Evolutionary conservation across 352 stramenopile genomes (phyloP).

Genomic region (Phytophthora vignae): DNA sequence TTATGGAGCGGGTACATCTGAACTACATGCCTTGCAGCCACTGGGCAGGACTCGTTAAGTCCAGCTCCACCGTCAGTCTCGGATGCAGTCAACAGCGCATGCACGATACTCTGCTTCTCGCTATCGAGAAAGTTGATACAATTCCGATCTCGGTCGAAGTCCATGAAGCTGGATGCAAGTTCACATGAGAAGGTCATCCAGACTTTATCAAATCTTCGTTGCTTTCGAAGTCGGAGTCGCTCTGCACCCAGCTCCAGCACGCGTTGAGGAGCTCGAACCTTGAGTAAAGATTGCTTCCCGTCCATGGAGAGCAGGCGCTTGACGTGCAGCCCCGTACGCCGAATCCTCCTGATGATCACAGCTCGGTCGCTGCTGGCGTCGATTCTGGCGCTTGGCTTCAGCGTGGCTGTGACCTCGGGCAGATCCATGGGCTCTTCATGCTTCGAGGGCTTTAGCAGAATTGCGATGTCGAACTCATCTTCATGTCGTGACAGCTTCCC

Average conservation of each 20-base stretch:
- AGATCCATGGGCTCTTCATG: constrained; percentile 67
- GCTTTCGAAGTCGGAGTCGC: constrained; percentile 70
- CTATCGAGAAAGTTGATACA: constrained; percentile 77
- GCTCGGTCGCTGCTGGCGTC: constrained; percentile 32
- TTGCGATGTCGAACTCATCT: constrained; percentile 87
- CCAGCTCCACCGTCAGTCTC: constrained; percentile 60
- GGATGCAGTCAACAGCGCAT: constrained; percentile 61
- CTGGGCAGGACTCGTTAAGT: constrained; percentile 73
- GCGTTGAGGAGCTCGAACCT: constrained; percentile 72
- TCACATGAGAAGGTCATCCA: constrained; percentile 85
- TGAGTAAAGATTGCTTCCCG: constrained; percentile 78
- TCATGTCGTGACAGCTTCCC: constrained; percentile 74
- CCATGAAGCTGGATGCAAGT: constrained; percentile 70
- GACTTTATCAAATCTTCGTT: constrained; percentile 69
- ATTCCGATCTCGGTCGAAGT: constrained; percentile 56
- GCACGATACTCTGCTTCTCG: constrained; percentile 86
- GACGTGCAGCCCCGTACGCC: constrained; percentile 65
- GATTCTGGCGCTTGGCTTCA: constrained; percentile 25
- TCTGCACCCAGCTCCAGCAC: constrained; percentile 79
- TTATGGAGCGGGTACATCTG: constrained; percentile 93
- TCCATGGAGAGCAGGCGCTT: constrained; percentile 81
- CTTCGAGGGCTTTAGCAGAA: constrained; percentile 80
- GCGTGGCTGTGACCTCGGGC: constrained; percentile 12
- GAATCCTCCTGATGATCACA: constrained; percentile 66
- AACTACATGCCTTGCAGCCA: constrained; percentile 74